Evolutionary conservation across 2,329 filamentous ascomycete species (phyloP).

Genomic region (Curvularia eragrostidis): DNA sequence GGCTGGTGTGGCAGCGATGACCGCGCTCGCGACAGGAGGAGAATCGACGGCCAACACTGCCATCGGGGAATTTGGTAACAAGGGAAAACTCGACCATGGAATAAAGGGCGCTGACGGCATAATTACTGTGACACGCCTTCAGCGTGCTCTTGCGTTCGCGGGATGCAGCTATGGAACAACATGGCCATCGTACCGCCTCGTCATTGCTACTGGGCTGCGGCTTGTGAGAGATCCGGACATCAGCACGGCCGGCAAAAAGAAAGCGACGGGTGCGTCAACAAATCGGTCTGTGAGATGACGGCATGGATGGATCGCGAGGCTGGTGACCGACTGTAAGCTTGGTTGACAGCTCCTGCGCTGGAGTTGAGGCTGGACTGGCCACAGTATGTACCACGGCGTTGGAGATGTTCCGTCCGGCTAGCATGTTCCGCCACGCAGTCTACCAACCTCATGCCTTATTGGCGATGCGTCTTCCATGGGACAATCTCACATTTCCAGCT

Average conservation of each 20-base stretch:
- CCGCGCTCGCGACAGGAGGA: conserved; percentile 1
- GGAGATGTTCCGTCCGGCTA: conserved; percentile 8
- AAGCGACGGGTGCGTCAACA: neutral
- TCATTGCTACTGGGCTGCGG: conserved; percentile 6
- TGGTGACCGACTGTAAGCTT: neutral
- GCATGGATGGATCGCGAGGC: neutral
- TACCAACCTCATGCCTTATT: neutral
- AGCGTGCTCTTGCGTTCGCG: neutral
- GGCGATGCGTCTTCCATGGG: neutral
- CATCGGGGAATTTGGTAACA: neutral
- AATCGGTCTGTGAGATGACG: neutral
- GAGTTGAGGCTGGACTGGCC: neutral
- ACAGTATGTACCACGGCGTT: neutral
- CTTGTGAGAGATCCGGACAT: conserved; percentile 9
- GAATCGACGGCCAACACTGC: conserved; percentile 7
- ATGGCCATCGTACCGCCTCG: conserved; percentile 1
- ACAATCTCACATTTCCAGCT: neutral
- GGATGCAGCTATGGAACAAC: neutral
- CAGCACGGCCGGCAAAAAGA: neutral
- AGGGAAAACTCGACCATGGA: conserved; percentile 4
- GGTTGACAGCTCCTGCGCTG: conserved; percentile 8
- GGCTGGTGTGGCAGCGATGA: neutral
- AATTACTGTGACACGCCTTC: neutral
- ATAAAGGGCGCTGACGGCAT: conserved; percentile 3
- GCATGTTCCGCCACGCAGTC: neutral